Base-by-base conservation (phyloP, 139 green algal genomes). In the Picochlorum sp. region DNA sequence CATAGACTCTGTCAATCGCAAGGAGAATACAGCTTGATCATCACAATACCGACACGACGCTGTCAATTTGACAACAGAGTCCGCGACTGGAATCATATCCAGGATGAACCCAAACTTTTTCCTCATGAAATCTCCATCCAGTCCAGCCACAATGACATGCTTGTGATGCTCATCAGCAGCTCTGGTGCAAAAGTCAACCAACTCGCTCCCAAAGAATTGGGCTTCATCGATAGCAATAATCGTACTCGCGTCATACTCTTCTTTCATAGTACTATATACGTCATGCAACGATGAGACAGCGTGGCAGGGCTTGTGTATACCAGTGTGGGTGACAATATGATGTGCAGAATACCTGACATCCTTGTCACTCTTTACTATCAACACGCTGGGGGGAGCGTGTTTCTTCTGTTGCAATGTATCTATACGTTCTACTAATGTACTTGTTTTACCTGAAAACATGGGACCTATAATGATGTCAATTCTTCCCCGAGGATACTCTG, bases 181-280 rank as follows among this genome's bases (percentile, higher is more conserved):
- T n/a, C 55, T 21, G 7, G 52, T 23, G 28, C 83, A 89, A 18
- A 88, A 91, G 0, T 85, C 70, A 0, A 70, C 51, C 49, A 96
- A 75, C 75, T 92, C 89, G 23, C 67, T 45, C 34, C 34, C 34
- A 54, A 92, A 87, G 66, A 88, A 94, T 67, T 95, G 89, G 3
- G 81, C 86, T 52, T 96, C 89, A 45, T 96, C 89, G 38, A 96
- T 80, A 0, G 84, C 89, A 38, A 96, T 75, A 5, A 90, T 66
- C 0, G 76, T 32, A 38, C 57, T 64, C 14, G 10, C 28, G 9
- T 8, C 3, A 26, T 77, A 76, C 5, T 37, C 62, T 16, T 61
- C 66, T 28, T 50, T 34, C 8, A 21, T 20, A 9, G 50, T 61
- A 50, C 50, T 34, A 18, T 30, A 24, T 24, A 83, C 66, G 8